Percentiles rank a stretch among this genome's conserved stretches.
Evolutionary conservation across 441 rosid genomes (phyloP).

Genomic region (Isatis lusitanica): DNA sequence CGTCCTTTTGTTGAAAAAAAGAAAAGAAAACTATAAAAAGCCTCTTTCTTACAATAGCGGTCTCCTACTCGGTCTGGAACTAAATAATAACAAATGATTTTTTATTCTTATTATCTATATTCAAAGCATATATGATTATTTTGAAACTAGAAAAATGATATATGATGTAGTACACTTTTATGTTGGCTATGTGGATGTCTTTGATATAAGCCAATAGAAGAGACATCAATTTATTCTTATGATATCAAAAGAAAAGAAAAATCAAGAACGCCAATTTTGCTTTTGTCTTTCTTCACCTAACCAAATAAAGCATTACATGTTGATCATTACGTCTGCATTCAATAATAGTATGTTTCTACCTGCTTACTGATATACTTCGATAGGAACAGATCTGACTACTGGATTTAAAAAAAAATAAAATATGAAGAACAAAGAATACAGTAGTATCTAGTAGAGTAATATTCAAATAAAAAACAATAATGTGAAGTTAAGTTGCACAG

Average conservation of each 20-base stretch:
- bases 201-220: not conserved
- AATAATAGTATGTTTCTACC: not conserved
- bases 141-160: not conserved
- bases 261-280: not conserved
- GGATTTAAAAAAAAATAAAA: not conserved
- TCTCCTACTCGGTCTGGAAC: not conserved
- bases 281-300: slow-evolving; percentile 25
- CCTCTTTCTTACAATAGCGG: not conserved
- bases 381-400: not conserved
- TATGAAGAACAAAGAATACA: not conserved
- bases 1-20: not conserved
- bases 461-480: not conserved
- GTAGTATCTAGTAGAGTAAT: too few species aligned
- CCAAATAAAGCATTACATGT: slow-evolving; percentile 22
- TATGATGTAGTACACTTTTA: not conserved
- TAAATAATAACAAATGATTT: not conserved
- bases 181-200: not conserved
- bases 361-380: not conserved
- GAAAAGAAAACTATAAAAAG: not conserved
- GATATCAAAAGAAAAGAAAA: not conserved
- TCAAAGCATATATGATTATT: not conserved
- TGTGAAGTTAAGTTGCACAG: too few species aligned
- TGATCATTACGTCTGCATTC: not conserved
- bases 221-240: not conserved
- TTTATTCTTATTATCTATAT: not conserved